Conservation (phyloP, 2,329 filamentous ascomycete species). For the Aspergillus hiratsukae region DNA sequence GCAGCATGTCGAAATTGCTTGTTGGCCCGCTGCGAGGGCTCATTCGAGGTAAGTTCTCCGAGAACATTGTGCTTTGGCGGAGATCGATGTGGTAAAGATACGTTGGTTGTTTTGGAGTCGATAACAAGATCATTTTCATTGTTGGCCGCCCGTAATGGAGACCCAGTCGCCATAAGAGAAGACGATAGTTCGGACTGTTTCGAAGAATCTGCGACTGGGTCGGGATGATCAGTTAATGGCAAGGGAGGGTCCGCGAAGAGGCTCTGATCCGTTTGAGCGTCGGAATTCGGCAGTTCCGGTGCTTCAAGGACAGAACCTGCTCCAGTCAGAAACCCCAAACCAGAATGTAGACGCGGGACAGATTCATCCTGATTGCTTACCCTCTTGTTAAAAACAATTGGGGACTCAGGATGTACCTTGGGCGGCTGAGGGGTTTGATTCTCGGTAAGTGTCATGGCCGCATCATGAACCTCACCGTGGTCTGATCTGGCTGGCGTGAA, state of each 20-base stretch:
- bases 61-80: slow-evolving; percentile 27
- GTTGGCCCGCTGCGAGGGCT: slow-evolving; percentile 26
- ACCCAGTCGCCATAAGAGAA: neutral
- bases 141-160: slow-evolving; percentile 4
- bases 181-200: slow-evolving; percentile 8
- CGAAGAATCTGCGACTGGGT: slow-evolving; percentile 1
- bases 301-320: slow-evolving; percentile 6
- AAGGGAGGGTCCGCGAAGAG: neutral
- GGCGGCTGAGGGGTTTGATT: neutral
- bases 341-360: slow-evolving; percentile 9
- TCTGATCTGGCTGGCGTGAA: slow-evolving; percentile 8
- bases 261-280: neutral
- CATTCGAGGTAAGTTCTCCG: slow-evolving; percentile 38
- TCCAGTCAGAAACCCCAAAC: slow-evolving; percentile 6
- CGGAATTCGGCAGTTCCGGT: neutral
- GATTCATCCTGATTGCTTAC: neutral
- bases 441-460: neutral
- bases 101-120: slow-evolving; percentile 11
- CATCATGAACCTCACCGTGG: slow-evolving; percentile 1
- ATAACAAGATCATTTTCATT: slow-evolving; percentile 23
- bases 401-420: neutral
- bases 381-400: neutral
- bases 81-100: slow-evolving; percentile 18
- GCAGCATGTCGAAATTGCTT: slow-evolving; percentile 18
- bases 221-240: neutral